Evolutionary conservation across 192 early-diverging fungal species (phyloP).

Genomic region (Backusella psychrophila): DNA sequence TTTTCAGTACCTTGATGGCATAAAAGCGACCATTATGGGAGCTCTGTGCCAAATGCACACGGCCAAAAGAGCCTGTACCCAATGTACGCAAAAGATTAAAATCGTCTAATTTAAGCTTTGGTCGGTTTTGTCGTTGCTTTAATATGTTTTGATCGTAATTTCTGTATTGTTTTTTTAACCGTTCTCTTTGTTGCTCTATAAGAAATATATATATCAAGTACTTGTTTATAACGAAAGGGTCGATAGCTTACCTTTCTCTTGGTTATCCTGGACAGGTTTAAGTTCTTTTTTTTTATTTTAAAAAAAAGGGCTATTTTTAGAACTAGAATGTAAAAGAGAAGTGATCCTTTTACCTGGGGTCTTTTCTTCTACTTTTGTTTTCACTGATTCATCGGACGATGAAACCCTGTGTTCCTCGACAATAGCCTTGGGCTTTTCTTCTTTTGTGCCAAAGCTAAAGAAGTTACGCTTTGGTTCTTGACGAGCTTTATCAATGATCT

Average conservation of each 20-base stretch:
- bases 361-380: neutral
- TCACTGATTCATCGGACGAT: neutral
- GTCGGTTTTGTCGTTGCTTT: slow-evolving; percentile 30
- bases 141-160: slow-evolving; percentile 18
- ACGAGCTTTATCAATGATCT: slow-evolving; percentile 8
- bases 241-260: neutral
- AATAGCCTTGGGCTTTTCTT: neutral
- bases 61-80: slow-evolving; percentile 95
- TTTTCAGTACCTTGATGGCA: slow-evolving; percentile 96
- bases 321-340: too few relatives aligned
- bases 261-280: neutral
- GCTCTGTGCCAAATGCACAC: slow-evolving; percentile 89
- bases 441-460: slow-evolving; percentile 3
- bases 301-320: neutral
- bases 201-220: neutral
- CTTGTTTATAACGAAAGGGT: neutral
- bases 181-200: slow-evolving; percentile 14
- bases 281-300: neutral
- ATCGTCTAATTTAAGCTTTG: slow-evolving; percentile 66
- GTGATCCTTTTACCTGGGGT: neutral
- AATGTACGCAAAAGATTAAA: slow-evolving; percentile 86
- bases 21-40: slow-evolving; percentile 79
- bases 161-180: slow-evolving; percentile 8
- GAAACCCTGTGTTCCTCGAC: neutral
- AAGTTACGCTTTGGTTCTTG: neutral